These are phyloP conservation scores for Gloeophyllum trabeum DNA, from an alignment of 768 basidiomycete genomes.

Conservation along the genomic window DNA sequence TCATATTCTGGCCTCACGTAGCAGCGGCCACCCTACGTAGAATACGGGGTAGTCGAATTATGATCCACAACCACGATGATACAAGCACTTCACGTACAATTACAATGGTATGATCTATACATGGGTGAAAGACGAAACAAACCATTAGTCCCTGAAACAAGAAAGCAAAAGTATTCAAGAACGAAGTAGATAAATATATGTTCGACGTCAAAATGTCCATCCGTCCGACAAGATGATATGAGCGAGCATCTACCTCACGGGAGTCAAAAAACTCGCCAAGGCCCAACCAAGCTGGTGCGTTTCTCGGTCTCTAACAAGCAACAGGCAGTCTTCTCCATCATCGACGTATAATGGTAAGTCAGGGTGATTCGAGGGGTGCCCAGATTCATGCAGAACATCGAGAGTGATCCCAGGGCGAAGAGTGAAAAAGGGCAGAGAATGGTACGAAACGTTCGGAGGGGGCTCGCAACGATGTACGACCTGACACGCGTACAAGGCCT, in stretches of 20 bases:
- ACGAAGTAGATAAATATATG: no score
- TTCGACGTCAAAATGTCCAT: no score
- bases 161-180: no score
- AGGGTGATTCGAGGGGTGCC: conserved; percentile 65
- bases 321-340: conserved; percentile 64
- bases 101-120: no score
- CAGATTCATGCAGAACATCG: conserved; percentile 63
- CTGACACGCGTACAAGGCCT: conserved; percentile 50
- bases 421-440: conserved; percentile 67
- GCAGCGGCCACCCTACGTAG: no score
- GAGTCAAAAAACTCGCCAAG: conserved; percentile 13
- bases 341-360: conserved; percentile 72
- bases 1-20: no score
- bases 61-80: no score
- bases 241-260: neutral
- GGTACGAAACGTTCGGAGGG: conserved; percentile 52
- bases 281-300: conserved; percentile 10
- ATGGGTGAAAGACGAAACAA: no score
- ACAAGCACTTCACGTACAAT: no score
- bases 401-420: conserved; percentile 52
- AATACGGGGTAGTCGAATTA: no score
- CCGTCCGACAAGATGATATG: no score
- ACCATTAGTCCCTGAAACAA: no score
- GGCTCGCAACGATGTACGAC: conserved; percentile 63
- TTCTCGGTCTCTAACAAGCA: conserved; percentile 20